Evolutionary conservation across 306 rosid genomes (phyloP), one percentile per base, ranked within the genome.

Genomic region (Cucumis hystrix): DNA sequence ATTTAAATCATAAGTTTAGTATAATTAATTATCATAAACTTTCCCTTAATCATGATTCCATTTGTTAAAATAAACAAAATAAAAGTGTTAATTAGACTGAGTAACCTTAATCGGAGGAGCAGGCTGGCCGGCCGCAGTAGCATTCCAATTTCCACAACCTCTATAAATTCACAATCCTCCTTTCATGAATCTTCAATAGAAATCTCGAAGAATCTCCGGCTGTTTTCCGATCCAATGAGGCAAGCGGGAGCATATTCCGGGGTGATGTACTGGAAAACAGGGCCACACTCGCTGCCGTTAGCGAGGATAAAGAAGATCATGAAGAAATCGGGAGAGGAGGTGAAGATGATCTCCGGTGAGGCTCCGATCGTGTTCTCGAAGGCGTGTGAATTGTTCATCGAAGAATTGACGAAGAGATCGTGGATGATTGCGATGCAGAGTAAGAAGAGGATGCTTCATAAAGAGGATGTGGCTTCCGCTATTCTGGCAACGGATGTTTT

Each of bases 301-400:
- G 97, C 92, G 57, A 90, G 97, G 81, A 92, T 92, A 59, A 90
- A 88, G 87, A 90, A 88, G 88, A 88, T 92, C 75, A 87, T 92
- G 97, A 90, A 87, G 87, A 85, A 82, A 0, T 90, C 88, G 4
- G 85, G 89, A 1, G 89, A 86, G 8, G 93, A 85, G 13, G 93
- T 87, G 64, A 92, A 92, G 28, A 89, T 92, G 97, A 87, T 90
- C 69, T 90, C 97, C 5, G 90, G 92, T 8, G 96, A 88, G 71
- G 87, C 93, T 15, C 96, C 92, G 0, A 77, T 92, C 68, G 84
- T 92, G 28, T 88, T 92, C 73, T 83, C 97, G 0, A 92, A 90
- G 78, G 96, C 97, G 25, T 92, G 97, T 73, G 97, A 90, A 79
- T 86, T 88, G 11, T 87, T 90, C 80, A 87, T 92, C 21, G 77